Percentiles rank a stretch among this genome's conserved stretches.
Conservation (phyloP, 78 protist species). For the Speleostelium caveatum region DNA sequence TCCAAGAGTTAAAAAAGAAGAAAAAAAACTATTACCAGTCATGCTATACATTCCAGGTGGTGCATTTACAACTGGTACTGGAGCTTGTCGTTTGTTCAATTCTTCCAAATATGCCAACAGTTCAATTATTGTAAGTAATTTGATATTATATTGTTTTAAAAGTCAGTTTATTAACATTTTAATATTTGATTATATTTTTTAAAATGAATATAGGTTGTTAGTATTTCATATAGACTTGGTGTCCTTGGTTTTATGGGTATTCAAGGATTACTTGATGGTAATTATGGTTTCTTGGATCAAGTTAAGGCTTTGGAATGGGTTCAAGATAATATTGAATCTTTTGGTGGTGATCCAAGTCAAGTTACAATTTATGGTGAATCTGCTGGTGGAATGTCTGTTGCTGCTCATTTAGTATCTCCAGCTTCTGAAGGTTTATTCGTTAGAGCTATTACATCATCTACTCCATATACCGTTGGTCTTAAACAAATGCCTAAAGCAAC, state of each 20-base stretch:
- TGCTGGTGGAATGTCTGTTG: constrained; percentile 86
- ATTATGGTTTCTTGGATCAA: constrained; percentile 89
- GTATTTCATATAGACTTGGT: constrained; percentile 51
- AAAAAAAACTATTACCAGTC: neutral
- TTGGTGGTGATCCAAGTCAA: constrained; percentile 89
- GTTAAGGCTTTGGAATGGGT: constrained; percentile 88
- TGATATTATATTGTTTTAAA: too few relatives aligned
- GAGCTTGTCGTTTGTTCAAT: constrained; percentile 11
- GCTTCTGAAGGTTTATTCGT: neutral
- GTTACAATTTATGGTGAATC: constrained; percentile 88
- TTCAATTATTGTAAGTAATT: constrained; percentile 18
- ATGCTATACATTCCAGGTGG: constrained; percentile 15
- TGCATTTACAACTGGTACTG: neutral
- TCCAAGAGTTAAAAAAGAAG: neutral
- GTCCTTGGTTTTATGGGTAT: constrained; percentile 35
- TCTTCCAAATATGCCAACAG: constrained; percentile 6
- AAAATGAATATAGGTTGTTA: too few relatives aligned
- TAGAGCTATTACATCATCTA: neutral
- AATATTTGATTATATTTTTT: too few relatives aligned
- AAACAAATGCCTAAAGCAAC: neutral
- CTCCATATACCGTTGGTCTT: neutral
- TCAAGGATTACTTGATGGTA: constrained; percentile 40
- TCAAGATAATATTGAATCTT: constrained; percentile 78
- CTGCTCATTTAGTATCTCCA: constrained; percentile 23
- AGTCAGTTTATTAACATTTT: too few relatives aligned